Conservation (phyloP, 192 early-diverging fungal genomes). For the Mortierella antarctica region DNA sequence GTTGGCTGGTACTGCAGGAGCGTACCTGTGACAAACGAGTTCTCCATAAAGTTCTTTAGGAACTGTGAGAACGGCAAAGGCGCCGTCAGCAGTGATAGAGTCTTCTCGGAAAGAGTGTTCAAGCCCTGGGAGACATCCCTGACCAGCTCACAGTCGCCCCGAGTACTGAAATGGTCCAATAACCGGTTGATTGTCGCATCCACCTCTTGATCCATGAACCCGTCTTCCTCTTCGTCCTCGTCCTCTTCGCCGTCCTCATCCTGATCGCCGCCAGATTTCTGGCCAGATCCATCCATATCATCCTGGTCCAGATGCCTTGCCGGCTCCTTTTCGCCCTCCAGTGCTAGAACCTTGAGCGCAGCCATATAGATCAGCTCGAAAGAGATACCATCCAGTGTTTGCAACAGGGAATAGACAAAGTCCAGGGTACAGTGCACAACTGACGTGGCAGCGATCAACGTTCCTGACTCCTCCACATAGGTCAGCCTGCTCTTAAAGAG, state of each 20-base stretch:
- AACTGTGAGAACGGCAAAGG: conserved; percentile 46
- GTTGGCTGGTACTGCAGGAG: conserved; percentile 44
- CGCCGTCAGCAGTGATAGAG: conserved; percentile 30
- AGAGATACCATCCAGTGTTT: conserved; percentile 46
- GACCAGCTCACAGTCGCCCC: conserved; percentile 36
- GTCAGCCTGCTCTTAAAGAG: conserved; percentile 38
- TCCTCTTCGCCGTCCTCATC: conserved; percentile 8
- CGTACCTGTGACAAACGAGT: conserved; percentile 44
- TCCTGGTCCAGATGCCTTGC: conserved; percentile 7
- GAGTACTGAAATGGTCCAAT: conserved; percentile 47
- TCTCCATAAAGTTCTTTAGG: conserved; percentile 49
- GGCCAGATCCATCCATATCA: neutral
- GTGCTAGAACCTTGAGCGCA: conserved; percentile 25
- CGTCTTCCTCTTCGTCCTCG: conserved; percentile 43
- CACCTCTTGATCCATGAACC: conserved; percentile 46
- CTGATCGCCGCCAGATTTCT: neutral
- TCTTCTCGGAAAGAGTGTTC: conserved; percentile 26
- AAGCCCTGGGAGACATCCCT: conserved; percentile 18
- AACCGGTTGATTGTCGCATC: conserved; percentile 29
- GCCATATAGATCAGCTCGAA: conserved; percentile 49
- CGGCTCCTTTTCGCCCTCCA: conserved; percentile 46
- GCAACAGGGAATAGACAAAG: conserved; percentile 46
- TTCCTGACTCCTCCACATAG: conserved; percentile 48
- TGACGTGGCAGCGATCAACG: conserved; percentile 43
- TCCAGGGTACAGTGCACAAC: conserved; percentile 34